Conservation (phyloP, 129 eudicot species). For the Lactuca sativa region DNA sequence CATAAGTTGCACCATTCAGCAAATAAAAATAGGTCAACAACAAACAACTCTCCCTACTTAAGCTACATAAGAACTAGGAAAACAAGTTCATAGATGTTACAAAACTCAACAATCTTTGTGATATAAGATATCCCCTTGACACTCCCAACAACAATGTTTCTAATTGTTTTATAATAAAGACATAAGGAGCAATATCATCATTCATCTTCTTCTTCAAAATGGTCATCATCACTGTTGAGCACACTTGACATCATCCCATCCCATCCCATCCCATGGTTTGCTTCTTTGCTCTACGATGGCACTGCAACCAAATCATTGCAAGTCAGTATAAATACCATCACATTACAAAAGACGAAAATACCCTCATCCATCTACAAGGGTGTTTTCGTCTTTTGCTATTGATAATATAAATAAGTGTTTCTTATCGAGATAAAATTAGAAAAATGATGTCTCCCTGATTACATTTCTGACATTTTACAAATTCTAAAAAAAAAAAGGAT, state of each 20-base stretch:
- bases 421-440: too few species aligned
- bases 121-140: constrained; percentile 5
- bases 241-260: neutral
- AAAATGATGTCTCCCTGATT: too few species aligned
- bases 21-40: constrained; percentile 1
- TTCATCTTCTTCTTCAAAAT: constrained; percentile 14
- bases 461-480: too few species aligned
- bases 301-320: constrained; percentile 26
- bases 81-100: constrained; percentile 31
- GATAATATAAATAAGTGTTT: too few species aligned
- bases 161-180: constrained; percentile 10
- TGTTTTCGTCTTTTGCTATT: too few species aligned
- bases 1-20: neutral
- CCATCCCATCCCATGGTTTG: neutral
- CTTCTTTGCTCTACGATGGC: constrained; percentile 31
- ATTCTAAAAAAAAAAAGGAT: neutral
- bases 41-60: neutral
- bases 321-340: neutral
- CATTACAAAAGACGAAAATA: too few species aligned
- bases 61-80: constrained; percentile 3
- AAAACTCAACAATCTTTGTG: constrained; percentile 28
- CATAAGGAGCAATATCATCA: neutral
- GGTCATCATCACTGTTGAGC: neutral
- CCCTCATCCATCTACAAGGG: too few species aligned
- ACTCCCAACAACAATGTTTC: constrained; percentile 9